Evolutionary conservation across 2,329 filamentous ascomycete genomes (phyloP).

Genomic region (Scedosporium dehoogii): DNA sequence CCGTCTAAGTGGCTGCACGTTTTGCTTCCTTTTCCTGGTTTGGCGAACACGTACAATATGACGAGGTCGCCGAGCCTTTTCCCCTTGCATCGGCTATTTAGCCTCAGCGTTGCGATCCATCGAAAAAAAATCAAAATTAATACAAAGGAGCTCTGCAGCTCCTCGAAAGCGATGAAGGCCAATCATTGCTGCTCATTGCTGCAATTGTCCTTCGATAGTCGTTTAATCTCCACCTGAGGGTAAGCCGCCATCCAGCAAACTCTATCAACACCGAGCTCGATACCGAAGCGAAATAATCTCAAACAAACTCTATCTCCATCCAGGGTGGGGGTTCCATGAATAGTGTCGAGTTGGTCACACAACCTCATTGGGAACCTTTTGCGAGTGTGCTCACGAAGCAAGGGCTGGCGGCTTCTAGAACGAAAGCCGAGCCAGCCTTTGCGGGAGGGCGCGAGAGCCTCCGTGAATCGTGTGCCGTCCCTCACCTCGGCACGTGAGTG

Average conservation of each 20-base stretch:
- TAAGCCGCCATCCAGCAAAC: background rate
- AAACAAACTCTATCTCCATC: constrained; percentile 3
- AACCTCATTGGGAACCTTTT: background rate
- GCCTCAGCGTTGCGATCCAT: background rate
- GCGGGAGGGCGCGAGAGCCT: too few species aligned
- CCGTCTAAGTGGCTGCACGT: background rate
- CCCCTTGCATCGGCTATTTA: background rate
- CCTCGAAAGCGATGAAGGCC: too few species aligned
- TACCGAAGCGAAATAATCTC: background rate
- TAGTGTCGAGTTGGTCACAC: background rate
- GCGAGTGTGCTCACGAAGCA: background rate
- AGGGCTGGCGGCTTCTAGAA: background rate
- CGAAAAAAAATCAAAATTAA: too few species aligned
- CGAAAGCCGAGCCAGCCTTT: background rate
- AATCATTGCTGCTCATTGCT: too few species aligned
- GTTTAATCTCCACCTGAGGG: background rate
- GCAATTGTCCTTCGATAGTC: too few species aligned
- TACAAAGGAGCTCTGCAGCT: too few species aligned
- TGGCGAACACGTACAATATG: background rate
- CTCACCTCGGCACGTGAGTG: background rate
- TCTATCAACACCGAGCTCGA: background rate
- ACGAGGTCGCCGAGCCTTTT: background rate
- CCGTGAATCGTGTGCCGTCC: too few species aligned
- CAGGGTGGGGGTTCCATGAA: background rate
- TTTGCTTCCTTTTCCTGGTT: background rate